Conservation (phyloP, 768 basidiomycete genomes). For the Mycena alexandri region DNA sequence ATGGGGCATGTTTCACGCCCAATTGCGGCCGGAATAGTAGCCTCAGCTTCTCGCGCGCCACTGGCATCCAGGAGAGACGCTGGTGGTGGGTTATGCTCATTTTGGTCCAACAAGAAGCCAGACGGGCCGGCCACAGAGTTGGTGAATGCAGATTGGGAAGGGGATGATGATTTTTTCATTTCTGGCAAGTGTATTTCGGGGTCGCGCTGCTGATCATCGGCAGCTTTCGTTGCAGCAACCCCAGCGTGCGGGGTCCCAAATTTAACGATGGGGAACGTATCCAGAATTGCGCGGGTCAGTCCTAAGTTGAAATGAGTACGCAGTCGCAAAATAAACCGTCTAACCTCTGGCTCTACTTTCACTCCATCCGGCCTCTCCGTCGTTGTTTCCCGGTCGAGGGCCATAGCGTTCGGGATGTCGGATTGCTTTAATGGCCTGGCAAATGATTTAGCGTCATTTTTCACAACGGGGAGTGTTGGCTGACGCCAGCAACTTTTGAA, state of each 20-base stretch:
- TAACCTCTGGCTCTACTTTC: slow-evolving; percentile 57
- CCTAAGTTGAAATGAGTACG: slow-evolving; percentile 51
- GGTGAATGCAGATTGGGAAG: background rate
- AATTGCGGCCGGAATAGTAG: too few species aligned
- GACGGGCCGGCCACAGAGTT: background rate
- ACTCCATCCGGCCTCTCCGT: slow-evolving; percentile 50
- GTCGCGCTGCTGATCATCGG: slow-evolving; percentile 41
- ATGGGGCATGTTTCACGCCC: too few species aligned
- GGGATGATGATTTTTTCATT: background rate
- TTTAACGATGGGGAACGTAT: slow-evolving; percentile 95
- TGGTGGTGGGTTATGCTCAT: background rate
- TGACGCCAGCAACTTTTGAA: too few species aligned
- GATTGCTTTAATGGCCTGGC: slow-evolving; percentile 81
- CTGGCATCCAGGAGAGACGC: too few species aligned
- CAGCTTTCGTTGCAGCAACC: too few species aligned
- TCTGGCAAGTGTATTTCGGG: background rate
- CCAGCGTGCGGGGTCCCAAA: too few species aligned
- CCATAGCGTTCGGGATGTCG: slow-evolving; percentile 95
- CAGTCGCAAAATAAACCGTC: background rate
- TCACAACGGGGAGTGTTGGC: too few species aligned
- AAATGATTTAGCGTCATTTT: too few species aligned
- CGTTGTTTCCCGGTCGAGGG: slow-evolving; percentile 60
- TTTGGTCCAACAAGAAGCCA: background rate
- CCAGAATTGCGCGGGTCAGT: slow-evolving; percentile 91
- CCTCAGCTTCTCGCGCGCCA: too few species aligned